Percentiles rank a stretch among this genome's conserved stretches.
phyloP scores from a whole-genome alignment of 2,329 filamentous ascomycete species.

The Monosporascus sp. region DNA sequence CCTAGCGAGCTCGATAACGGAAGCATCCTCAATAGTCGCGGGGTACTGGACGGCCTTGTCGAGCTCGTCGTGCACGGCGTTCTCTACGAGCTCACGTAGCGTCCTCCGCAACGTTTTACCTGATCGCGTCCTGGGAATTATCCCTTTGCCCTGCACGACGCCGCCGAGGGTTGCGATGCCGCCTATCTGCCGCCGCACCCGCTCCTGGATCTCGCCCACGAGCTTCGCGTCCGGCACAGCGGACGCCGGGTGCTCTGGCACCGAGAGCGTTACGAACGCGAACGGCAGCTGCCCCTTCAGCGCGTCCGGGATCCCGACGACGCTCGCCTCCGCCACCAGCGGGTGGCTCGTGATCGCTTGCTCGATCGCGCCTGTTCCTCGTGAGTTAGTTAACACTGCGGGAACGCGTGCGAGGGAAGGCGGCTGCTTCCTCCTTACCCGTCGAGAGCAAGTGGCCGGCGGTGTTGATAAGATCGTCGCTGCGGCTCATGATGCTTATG shows the following conservation, averaged over 20 bases:
- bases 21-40: slow-evolving; percentile 77
- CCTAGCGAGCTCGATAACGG: slow-evolving; percentile 70
- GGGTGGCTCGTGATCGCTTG: slow-evolving; percentile 83
- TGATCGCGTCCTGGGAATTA: slow-evolving; percentile 89
- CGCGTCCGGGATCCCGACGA: slow-evolving; percentile 78
- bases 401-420: too few relatives aligned
- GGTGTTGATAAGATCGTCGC: slow-evolving; percentile 93
- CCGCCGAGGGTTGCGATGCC: slow-evolving; percentile 82
- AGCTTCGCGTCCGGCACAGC: slow-evolving; percentile 44
- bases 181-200: slow-evolving; percentile 76
- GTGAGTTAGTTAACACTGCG: slow-evolving; percentile 2
- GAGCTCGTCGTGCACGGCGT: slow-evolving; percentile 68
- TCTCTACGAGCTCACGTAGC: slow-evolving; percentile 77
- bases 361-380: slow-evolving; percentile 67
- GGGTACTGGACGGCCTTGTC: slow-evolving; percentile 69
- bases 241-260: slow-evolving; percentile 42
- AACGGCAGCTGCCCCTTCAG: slow-evolving; percentile 91
- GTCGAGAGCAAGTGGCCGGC: slow-evolving; percentile 88
- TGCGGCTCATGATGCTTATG: slow-evolving; percentile 58
- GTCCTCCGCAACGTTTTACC: slow-evolving; percentile 86
- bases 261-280: slow-evolving; percentile 65
- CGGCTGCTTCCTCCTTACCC: slow-evolving; percentile 42
- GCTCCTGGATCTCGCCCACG: slow-evolving; percentile 59
- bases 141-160: slow-evolving; percentile 75
- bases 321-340: slow-evolving; percentile 73